Evolutionary conservation across 495 filamentous ascomycete genomes (phyloP).

Genomic region (Elasticomyces elasticus): DNA sequence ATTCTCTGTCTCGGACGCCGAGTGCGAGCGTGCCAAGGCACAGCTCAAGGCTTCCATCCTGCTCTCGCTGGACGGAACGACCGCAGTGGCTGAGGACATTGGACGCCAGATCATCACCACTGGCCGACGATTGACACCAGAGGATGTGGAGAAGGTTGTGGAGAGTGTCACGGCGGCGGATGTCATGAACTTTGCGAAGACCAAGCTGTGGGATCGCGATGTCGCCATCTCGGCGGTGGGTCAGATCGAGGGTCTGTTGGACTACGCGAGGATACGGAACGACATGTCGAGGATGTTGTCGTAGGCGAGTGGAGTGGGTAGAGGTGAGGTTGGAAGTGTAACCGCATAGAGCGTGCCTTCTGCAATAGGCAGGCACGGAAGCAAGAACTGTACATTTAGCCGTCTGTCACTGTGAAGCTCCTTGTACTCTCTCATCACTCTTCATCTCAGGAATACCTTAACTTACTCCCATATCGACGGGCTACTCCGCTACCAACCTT

Average conservation of each 20-base stretch:
- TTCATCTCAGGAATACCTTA: too few relatives aligned
- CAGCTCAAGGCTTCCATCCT: constrained; percentile 98
- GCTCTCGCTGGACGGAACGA: constrained; percentile 92
- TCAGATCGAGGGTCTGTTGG: constrained; percentile 77
- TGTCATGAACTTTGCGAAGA: constrained; percentile 84
- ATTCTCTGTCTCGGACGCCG: constrained; percentile 71
- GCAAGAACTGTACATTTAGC: constrained; percentile 3
- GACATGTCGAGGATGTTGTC: constrained; percentile 81
- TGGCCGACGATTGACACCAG: constrained; percentile 76
- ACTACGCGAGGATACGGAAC: constrained; percentile 78
- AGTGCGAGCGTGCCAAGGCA: constrained; percentile 96
- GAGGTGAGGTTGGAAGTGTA: neutral
- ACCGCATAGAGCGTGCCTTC: neutral
- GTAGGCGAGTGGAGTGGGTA: constrained; percentile 16
- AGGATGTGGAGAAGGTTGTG: constrained; percentile 88
- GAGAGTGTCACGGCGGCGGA: constrained; percentile 88
- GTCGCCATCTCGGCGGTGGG: constrained; percentile 87
- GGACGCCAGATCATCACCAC: constrained; percentile 97
- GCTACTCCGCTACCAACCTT: too few relatives aligned
- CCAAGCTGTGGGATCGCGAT: constrained; percentile 94
- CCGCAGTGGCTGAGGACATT: constrained; percentile 94
- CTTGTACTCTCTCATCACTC: too few relatives aligned
- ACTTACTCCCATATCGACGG: too few relatives aligned
- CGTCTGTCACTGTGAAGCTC: neutral
- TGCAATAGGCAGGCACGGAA: neutral